Evolutionary conservation across 495 filamentous ascomycete genomes (phyloP).

Genomic region (Letharia lupina): DNA sequence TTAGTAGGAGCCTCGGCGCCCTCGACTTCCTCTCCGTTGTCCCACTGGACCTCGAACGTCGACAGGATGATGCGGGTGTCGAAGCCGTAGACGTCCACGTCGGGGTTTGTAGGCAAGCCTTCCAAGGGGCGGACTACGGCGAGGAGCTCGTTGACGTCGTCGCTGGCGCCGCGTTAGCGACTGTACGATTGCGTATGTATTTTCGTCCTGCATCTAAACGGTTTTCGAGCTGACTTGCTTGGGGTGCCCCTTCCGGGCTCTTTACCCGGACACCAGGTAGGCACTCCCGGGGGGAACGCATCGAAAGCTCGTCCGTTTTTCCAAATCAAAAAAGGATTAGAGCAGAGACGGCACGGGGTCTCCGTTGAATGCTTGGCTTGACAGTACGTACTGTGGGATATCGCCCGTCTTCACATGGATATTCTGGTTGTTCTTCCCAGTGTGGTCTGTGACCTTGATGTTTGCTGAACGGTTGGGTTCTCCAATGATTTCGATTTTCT

Average conservation of each 20-base stretch:
- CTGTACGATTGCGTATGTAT: background rate
- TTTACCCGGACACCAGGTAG: background rate
- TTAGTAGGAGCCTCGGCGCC: constrained; percentile 9
- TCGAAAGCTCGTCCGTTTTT: background rate
- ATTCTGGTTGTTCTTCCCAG: constrained; percentile 15
- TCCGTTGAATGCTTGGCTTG: background rate
- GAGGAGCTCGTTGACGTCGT: constrained; percentile 18
- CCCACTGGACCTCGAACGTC: constrained; percentile 21
- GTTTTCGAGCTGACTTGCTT: background rate
- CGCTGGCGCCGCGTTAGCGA: constrained; percentile 1
- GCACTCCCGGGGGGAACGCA: background rate
- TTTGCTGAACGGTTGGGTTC: constrained; percentile 19
- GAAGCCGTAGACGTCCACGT: constrained; percentile 19
- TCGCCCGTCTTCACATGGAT: constrained; percentile 13
- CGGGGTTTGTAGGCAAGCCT: constrained; percentile 14
- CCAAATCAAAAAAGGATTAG: background rate
- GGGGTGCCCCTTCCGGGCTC: background rate
- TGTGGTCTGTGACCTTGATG: constrained; percentile 15
- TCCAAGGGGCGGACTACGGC: constrained; percentile 4
- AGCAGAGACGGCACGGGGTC: background rate
- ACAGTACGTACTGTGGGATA: constrained; percentile 8
- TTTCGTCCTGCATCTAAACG: background rate
- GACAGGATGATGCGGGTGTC: constrained; percentile 15
- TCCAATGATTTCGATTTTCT: constrained; percentile 21
- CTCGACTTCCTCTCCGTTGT: constrained; percentile 20